Conservation (phyloP, 495 filamentous ascomycete genomes). For the Xylaria sp. region DNA sequence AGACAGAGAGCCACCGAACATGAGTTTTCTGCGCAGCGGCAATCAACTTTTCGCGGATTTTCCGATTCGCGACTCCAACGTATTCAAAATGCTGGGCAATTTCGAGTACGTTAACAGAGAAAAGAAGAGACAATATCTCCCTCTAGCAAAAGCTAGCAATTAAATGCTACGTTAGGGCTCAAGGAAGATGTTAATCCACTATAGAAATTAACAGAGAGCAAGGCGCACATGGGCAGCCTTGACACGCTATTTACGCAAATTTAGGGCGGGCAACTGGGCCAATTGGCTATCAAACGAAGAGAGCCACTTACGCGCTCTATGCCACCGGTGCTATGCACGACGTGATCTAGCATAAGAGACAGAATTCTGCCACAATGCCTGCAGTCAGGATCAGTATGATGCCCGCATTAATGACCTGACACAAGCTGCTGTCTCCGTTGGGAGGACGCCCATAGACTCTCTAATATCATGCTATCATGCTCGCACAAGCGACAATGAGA, state of each 20-base stretch:
- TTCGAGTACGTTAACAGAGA: constrained; percentile 45
- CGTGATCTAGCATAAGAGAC: constrained; percentile 46
- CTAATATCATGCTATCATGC: constrained; percentile 47
- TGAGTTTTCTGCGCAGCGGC: constrained; percentile 46
- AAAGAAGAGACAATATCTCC: constrained; percentile 31
- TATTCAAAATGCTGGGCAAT: constrained; percentile 58
- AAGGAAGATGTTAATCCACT: not conserved
- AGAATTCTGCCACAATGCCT: constrained; percentile 38
- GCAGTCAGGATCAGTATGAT: constrained; percentile 43
- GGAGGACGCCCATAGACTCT: constrained; percentile 55
- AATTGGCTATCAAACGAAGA: constrained; percentile 24
- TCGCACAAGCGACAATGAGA: constrained; percentile 18
- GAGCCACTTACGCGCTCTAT: constrained; percentile 31
- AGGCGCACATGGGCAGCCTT: not conserved
- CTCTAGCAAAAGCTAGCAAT: constrained; percentile 50
- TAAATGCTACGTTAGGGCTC: constrained; percentile 61
- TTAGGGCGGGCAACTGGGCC: constrained; percentile 29
- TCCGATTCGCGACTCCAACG: constrained; percentile 54
- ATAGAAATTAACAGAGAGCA: not conserved
- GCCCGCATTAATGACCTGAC: constrained; percentile 24
- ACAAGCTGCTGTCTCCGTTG: constrained; percentile 48
- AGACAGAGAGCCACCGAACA: constrained; percentile 25
- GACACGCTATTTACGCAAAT: constrained; percentile 2
- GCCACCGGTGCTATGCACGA: constrained; percentile 57
- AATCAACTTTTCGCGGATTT: constrained; percentile 63